phyloP scores from a whole-genome alignment of 1,139 yeast species.

The Debaryomycetaceae sp. region DNA sequence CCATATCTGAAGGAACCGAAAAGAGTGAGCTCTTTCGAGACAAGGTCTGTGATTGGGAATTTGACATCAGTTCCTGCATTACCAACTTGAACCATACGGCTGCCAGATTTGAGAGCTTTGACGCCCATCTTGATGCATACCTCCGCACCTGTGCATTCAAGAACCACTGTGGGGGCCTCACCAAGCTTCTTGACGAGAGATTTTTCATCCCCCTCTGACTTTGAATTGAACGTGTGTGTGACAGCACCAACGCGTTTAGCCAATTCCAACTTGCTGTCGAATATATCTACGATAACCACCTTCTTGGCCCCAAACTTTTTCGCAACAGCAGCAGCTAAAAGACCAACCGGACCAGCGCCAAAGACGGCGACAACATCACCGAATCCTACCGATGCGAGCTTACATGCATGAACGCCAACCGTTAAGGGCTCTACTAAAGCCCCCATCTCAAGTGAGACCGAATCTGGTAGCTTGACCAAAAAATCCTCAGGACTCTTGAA shows the following conservation, averaged over 20 bases:
- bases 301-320: slow-evolving; percentile 78
- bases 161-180: slow-evolving; percentile 56
- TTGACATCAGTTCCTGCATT: slow-evolving; percentile 64
- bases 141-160: slow-evolving; percentile 75
- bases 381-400: slow-evolving; percentile 60
- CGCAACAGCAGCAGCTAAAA: slow-evolving; percentile 75
- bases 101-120: slow-evolving; percentile 55
- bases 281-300: slow-evolving; percentile 62
- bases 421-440: slow-evolving; percentile 86
- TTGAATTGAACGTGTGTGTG: slow-evolving; percentile 59
- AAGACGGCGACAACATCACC: slow-evolving; percentile 77
- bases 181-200: slow-evolving; percentile 21
- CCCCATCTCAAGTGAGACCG: slow-evolving; percentile 78
- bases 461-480: slow-evolving; percentile 73
- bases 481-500: slow-evolving; percentile 80
- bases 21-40: slow-evolving; percentile 65
- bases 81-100: slow-evolving; percentile 71
- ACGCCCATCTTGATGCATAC: slow-evolving; percentile 66
- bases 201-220: slow-evolving; percentile 29
- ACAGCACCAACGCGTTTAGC: slow-evolving; percentile 59
- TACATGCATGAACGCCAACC: slow-evolving; percentile 82
- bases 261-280: slow-evolving; percentile 55
- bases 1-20: slow-evolving; percentile 83
- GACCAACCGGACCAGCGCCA: slow-evolving; percentile 95
- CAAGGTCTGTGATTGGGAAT: slow-evolving; percentile 73